These are phyloP conservation scores for Rhizoctonia solani DNA, from an alignment of 1,284 basidiomycete species.

Conservation along the genomic window DNA sequence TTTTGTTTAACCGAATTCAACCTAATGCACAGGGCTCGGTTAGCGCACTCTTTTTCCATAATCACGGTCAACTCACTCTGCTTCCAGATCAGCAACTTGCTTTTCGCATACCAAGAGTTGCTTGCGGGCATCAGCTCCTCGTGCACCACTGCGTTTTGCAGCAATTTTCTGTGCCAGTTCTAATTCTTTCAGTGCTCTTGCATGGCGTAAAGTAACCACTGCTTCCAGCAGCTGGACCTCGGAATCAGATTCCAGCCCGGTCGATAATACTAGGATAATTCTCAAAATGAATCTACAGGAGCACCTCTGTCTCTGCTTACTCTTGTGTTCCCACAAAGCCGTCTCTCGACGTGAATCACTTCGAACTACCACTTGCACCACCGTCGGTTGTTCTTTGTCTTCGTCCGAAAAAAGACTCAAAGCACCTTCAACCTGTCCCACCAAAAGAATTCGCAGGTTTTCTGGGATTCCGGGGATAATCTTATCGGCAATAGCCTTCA, in stretches of 20 bases:
- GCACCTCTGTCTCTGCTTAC: slow-evolving; percentile 40
- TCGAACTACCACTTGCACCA: slow-evolving; percentile 47
- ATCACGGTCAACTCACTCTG: slow-evolving; percentile 40
- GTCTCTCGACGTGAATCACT: slow-evolving; percentile 45
- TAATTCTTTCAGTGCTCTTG: slow-evolving; percentile 48
- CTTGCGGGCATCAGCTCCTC: slow-evolving; percentile 63
- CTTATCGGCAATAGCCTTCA: slow-evolving; percentile 52
- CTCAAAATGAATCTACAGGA: neutral
- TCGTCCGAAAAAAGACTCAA: slow-evolving; percentile 39
- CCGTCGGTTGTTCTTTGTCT: slow-evolving; percentile 37
- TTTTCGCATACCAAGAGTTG: slow-evolving; percentile 58
- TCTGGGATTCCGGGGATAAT: slow-evolving; percentile 58
- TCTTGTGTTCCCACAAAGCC: slow-evolving; percentile 42
- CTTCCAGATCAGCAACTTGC: slow-evolving; percentile 45
- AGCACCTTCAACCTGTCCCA: slow-evolving; percentile 56
- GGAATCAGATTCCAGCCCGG: slow-evolving; percentile 44
- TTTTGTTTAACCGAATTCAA: slow-evolving; percentile 5
- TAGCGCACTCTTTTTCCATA: neutral
- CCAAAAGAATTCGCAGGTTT: slow-evolving; percentile 56
- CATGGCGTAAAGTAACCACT: slow-evolving; percentile 41
- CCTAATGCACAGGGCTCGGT: neutral
- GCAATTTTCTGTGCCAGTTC: slow-evolving; percentile 60
- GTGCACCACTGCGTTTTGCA: slow-evolving; percentile 59
- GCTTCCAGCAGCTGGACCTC: slow-evolving; percentile 41
- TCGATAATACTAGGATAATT: slow-evolving; percentile 40